phyloP scores from a whole-genome alignment of 495 filamentous ascomycete species.

The Podospora appendiculata region DNA sequence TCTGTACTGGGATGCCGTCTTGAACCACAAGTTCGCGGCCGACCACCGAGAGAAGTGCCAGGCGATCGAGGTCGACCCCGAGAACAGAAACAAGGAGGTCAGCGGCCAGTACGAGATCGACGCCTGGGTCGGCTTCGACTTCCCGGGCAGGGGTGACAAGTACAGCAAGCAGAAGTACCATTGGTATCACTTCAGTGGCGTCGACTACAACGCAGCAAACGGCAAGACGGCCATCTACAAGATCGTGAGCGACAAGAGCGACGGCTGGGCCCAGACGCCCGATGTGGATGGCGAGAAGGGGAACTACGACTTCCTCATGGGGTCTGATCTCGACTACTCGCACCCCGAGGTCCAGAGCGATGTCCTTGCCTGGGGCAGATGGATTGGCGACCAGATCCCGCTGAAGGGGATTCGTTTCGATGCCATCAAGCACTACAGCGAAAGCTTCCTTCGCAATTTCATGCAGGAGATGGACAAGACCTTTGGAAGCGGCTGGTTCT shows the following conservation, averaged over 20 bases:
- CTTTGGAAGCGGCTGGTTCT: slow-evolving; percentile 49
- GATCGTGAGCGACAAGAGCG: slow-evolving; percentile 49
- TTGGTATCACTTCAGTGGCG: slow-evolving; percentile 64
- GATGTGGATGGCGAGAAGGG: slow-evolving; percentile 60
- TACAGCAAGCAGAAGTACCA: slow-evolving; percentile 59
- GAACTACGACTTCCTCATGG: slow-evolving; percentile 56
- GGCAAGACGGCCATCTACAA: slow-evolving; percentile 59
- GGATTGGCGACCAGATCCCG: slow-evolving; percentile 51
- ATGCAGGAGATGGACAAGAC: slow-evolving; percentile 44
- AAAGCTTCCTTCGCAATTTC: slow-evolving; percentile 55
- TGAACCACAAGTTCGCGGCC: slow-evolving; percentile 70
- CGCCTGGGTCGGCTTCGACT: slow-evolving; percentile 62
- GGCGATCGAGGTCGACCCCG: slow-evolving; percentile 54
- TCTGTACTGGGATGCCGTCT: slow-evolving; percentile 66
- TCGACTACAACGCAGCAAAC: slow-evolving; percentile 57
- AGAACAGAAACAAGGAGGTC: slow-evolving; percentile 50
- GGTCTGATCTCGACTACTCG: slow-evolving; percentile 57
- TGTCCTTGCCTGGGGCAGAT: slow-evolving; percentile 58
- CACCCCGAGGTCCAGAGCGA: slow-evolving; percentile 59
- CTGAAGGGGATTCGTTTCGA: slow-evolving; percentile 67
- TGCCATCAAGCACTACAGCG: slow-evolving; percentile 64
- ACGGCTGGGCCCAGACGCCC: slow-evolving; percentile 49
- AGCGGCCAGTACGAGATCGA: slow-evolving; percentile 55
- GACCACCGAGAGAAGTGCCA: slow-evolving; percentile 53
- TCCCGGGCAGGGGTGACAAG: slow-evolving; percentile 48